Base-by-base conservation (phyloP, 148 eudicot genomes). In the Silene conica region DNA sequence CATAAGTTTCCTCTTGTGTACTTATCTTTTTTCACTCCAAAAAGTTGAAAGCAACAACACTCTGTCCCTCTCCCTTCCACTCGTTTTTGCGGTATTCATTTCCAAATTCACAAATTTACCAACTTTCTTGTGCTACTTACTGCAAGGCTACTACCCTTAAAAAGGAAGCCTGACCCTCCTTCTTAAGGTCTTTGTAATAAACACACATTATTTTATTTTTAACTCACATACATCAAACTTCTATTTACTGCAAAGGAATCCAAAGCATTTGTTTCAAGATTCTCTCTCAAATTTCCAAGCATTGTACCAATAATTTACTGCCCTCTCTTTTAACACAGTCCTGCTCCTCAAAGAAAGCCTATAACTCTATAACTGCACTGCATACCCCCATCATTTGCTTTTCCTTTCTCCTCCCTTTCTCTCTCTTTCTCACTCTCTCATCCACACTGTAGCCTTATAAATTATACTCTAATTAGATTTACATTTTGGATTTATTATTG, bases 31-130 rank as follows among this genome's bases (percentile, higher is more conserved):
- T 76, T 77, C 70, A 77, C 80, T 38, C 63, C 43, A 38, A 57
- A 66, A 78, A 63, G 79, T 78, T 84, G 84, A 81, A 72, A 84
- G 80, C 82, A 84, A 81, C 82, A 69, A 81, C 84, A 81, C 84
- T 45, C 80, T 79, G 81, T 81, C 81, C 78, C 74, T 79, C 76
- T 81, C 80, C 72, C 80, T 74, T 84, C 86, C 84, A 81, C 84
- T 81, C 69, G 76, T 80, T 67, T 63, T 43, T 78, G 12, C 57
- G 73, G 1, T 45, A 43, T 60, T 76, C 15, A 52, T 60, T 74
- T 64, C 50, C 67, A 62, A 54, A 46, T 48, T 18, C 71, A 63
- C 38, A 72, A 41, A 52, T 76, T 68, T 61, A 65, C 78, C 56
- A 63, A 74, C 72, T 70, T 76, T 66, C 50, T 73, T 68, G 67